Conservation (phyloP, 1,139 yeast species). For the Suhomyces kunorum region DNA sequence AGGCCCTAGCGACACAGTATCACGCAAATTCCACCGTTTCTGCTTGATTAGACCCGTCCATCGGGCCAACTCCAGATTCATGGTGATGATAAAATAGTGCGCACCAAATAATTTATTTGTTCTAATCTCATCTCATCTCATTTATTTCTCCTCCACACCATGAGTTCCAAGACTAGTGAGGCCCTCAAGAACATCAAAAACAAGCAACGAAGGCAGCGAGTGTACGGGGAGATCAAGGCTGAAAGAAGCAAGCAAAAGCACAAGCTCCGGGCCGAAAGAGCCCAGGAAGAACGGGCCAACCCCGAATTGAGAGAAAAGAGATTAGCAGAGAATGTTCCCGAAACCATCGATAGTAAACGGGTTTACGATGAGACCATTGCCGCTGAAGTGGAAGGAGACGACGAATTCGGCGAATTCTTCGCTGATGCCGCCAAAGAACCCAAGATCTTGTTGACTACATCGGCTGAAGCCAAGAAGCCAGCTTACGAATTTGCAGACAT, state of each 20-base stretch:
- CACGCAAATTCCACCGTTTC: slow-evolving; percentile 21
- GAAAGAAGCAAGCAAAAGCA: slow-evolving; percentile 78
- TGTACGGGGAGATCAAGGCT: slow-evolving; percentile 72
- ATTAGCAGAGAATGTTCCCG: slow-evolving; percentile 76
- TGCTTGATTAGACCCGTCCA: slow-evolving; percentile 24
- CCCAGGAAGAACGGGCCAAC: slow-evolving; percentile 78
- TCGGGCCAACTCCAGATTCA: background rate
- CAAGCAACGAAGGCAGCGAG: slow-evolving; percentile 76
- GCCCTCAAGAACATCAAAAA: slow-evolving; percentile 58
- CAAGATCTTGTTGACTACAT: slow-evolving; percentile 86
- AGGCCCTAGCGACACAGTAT: slow-evolving; percentile 23
- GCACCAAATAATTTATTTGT: background rate
- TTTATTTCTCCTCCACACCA: slow-evolving; percentile 6
- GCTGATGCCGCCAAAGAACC: slow-evolving; percentile 57
- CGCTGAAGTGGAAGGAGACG: slow-evolving; percentile 76
- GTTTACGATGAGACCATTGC: slow-evolving; percentile 87
- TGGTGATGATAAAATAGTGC: background rate
- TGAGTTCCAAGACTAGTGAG: slow-evolving; percentile 29
- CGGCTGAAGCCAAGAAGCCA: slow-evolving; percentile 77
- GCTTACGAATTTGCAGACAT: slow-evolving; percentile 92
- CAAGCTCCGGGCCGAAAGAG: slow-evolving; percentile 70
- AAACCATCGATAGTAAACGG: slow-evolving; percentile 85
- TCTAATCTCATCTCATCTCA: slow-evolving; percentile 6
- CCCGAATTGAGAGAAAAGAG: slow-evolving; percentile 83
- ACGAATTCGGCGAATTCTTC: slow-evolving; percentile 72